Evolutionary conservation across 2,329 filamentous ascomycete species (phyloP).

Genomic region (Alternaria tenuissima): DNA sequence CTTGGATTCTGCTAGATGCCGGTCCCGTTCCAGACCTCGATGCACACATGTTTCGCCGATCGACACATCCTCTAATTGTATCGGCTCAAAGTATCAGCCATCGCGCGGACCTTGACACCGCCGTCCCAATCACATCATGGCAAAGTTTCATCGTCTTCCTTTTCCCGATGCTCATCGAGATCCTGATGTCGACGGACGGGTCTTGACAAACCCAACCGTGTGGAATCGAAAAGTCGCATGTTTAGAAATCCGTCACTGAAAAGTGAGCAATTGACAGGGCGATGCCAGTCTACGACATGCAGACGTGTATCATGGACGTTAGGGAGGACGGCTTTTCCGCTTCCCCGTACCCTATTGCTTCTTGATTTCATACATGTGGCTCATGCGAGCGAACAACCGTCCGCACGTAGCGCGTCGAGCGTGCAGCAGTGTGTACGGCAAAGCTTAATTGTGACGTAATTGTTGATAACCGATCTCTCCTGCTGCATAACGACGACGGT

Average conservation of each 20-base stretch:
- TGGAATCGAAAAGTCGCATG: neutral
- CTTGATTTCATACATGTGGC: neutral
- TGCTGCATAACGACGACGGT: neutral
- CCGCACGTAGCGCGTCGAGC: neutral
- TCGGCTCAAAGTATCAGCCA: conserved; percentile 10
- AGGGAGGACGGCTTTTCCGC: conserved; percentile 2
- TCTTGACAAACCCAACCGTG: neutral
- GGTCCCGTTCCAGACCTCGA: conserved; percentile 21
- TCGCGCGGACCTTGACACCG: conserved; percentile 3
- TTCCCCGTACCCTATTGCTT: conserved; percentile 2
- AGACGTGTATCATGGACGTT: neutral
- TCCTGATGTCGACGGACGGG: neutral
- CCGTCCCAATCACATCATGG: conserved; percentile 7
- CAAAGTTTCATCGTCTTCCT: conserved; percentile 5
- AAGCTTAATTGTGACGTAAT: conserved; percentile 3
- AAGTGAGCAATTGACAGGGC: neutral
- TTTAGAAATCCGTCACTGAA: neutral
- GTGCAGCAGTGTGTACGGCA: neutral
- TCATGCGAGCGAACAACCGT: neutral
- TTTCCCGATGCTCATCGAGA: conserved; percentile 15
- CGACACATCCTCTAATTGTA: conserved; percentile 14
- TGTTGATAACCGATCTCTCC: neutral
- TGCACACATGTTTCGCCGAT: conserved; percentile 24
- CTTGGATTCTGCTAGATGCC: conserved; percentile 21
- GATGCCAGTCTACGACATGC: neutral